Evolutionary conservation across 2,329 filamentous ascomycete species (phyloP), one percentile per base, ranked within the genome.

Genomic region (Ceratocystis cubensis): DNA sequence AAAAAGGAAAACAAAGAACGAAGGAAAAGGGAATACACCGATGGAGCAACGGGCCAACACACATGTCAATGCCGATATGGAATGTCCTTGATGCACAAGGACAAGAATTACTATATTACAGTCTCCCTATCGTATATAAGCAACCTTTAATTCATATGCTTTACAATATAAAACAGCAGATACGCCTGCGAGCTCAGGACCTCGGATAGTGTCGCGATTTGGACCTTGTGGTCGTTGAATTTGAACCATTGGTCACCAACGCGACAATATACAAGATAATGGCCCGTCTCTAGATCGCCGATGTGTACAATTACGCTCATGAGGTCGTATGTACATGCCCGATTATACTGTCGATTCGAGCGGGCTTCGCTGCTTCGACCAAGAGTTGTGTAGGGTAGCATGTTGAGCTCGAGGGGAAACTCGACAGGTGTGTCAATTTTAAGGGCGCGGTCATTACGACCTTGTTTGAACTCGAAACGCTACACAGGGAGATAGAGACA

Each of bases 181-280:
- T 96, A 97, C 0, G 93, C 91, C 74, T 96, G 87, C 15, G 90
- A 89, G 37, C 83, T 83, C 53, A 97, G 80, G 2, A 97, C 93
- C 68, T 96, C 90, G 4, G 88, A 88, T 73, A 94, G 88, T 61
- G 84, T 85, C 1, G 90, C 93, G 66, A 92, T 74, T 69, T 92
- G 89, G 28, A 97, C 93, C 74, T 91, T 91, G 74, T 94, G 92
- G 73, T 97, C 93, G 73, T 97, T 95, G 76, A 96, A 96, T 66
- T 89, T 85, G 75, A 96, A 96, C 93, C 93, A 97, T 82, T 88
- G 84, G 66, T 89, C 88, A 3, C 87, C 88, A 68, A 93, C 88
- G 61, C 90, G 81, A 68, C 89, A 91, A 74, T 95, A 96, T n/a
- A 88, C 89, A 66, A 92, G 86, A 73, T 96, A 96, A 73, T 96